A percentile compares a stretch with the other conserved stretches of the same genome.
phyloP scores from a whole-genome alignment of 371 early-diverging fungal genomes.

The Mortierella sp. region DNA sequence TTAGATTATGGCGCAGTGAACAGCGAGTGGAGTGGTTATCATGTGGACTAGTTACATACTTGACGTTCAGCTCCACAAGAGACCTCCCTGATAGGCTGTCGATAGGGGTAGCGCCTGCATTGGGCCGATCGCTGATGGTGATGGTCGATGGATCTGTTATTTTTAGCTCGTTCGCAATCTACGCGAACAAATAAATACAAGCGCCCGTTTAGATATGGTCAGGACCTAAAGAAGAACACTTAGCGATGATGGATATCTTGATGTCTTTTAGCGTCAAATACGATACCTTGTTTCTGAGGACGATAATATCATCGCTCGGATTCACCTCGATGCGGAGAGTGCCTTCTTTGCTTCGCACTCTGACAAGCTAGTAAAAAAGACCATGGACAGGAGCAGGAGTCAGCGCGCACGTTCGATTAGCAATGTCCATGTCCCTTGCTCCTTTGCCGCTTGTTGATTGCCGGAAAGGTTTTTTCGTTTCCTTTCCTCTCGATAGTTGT shows the following conservation, averaged over 20 bases:
- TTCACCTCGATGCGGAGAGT: constrained; percentile 83
- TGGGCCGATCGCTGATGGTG: constrained; percentile 63
- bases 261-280: too few species aligned
- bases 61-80: constrained; percentile 57
- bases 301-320: constrained; percentile 61
- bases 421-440: too few species aligned
- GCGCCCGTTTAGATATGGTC: too few species aligned
- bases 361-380: constrained; percentile 67
- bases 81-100: constrained; percentile 58
- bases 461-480: too few species aligned
- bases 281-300: constrained; percentile 69
- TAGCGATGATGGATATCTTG: background rate
- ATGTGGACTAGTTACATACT: constrained; percentile 47
- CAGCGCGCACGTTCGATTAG: background rate
- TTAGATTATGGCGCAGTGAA: background rate
- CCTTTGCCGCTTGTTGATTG: too few species aligned
- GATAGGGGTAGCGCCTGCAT: constrained; percentile 58
- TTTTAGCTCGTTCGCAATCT: constrained; percentile 58
- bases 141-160: constrained; percentile 60
- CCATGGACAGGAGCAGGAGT: background rate
- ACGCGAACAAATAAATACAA: too few species aligned
- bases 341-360: constrained; percentile 86
- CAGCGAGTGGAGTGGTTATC: background rate
- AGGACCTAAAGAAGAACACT: constrained; percentile 13
- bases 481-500: too few species aligned